Evolutionary conservation across 2,329 filamentous ascomycete species (phyloP), one percentile per base, ranked within the genome.

Genomic region (Talaromyces islandicus): DNA sequence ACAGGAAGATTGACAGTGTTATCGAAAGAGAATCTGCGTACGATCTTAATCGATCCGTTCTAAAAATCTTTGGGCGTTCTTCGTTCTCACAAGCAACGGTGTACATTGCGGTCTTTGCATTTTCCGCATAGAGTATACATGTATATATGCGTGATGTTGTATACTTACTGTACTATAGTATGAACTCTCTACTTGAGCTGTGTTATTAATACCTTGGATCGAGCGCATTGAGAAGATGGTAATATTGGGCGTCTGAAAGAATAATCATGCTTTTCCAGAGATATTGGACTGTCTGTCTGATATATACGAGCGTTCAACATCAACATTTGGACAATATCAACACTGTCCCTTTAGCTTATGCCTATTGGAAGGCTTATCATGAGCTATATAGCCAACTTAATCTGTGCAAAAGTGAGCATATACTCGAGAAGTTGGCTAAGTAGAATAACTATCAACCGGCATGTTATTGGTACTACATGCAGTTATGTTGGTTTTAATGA

Each of bases 1-100:
- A 24, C 60, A 66, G 24, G 65, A 64, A 10, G 64, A 67, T 64
- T 75, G 64, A 68, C 24, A 4, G 17, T 21, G 21, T 27, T 56
- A 51, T 17, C 14, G 46, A 51, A 3, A 6, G 12, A 7, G 7
- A 14, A 30, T 35, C 19, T 32, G 17, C 25, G 51, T 51, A 17
- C 11, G 50, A 12, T 29, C 2, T 57, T n/a, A n/a, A n/a, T 29
- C 14, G 17, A 14, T 38, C 35, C 35, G 35, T 56, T 21, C 3
- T 12, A 5, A 46, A 11, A 19, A 21, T 2, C 12, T 46, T 46
- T 24, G 43, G 43, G 43, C 11, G 5, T 4, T 14, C 24, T 46
- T n/a, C 11, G 5, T 4, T 14, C 24, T 46, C 19, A 46, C 43
- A 24, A 19, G 4, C 21, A 46, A 46, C 17, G 21, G 19, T 3